Base-by-base conservation (phyloP, 345 rosid species). In the Hirschfeldia incana region DNA sequence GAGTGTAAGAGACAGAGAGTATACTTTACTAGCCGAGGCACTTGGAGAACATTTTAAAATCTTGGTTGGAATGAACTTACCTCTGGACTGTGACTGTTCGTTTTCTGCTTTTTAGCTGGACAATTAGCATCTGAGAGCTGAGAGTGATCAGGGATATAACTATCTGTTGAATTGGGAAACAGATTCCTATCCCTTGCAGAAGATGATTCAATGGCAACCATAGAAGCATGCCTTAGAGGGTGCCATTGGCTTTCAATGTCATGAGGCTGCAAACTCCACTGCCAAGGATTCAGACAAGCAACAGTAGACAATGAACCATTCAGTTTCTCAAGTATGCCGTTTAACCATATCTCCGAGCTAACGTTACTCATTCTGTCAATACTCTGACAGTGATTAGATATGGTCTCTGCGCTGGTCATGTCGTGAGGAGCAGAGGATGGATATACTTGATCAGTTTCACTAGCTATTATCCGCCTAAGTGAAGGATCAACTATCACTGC, bases 201-300 rank as follows among this genome's bases (percentile, higher is more conserved):
- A 83, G 98, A 89, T 51, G 92, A 84, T 86, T 92, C 95, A 67
- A 94, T 88, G n/a, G 95, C 93, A 80, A 89, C 92, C 7, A 92
- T 78, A 15, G 89, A 85, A 80, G 97, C 97, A 85, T 94, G 97
- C 32, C 83, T 76, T 73, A 94, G 76, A 8, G 97, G 98, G 70
- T 91, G 96, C 86, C 89, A 88, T 64, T 76, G 71, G 80, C 49
- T 82, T 62, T 53, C 74, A 15, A 51, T 8, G 58, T 79, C 59
- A 53, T 67, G 13, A 28, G 63, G 77, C 16, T 83, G 85, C 44
- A 81, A 42, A 78, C 83, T 76, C 93, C 97, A 92, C 71, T 79
- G 79, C 92, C 87, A 85, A 32, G 97, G 98, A 68, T 89, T 84
- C 67, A 94, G 75, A 86, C 97, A 94, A 78, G 94, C 85, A 72